A percentile compares a stretch with the other conserved stretches of the same genome.
Evolutionary conservation across 2,329 filamentous ascomycete genomes (phyloP).

Genomic region (Lecanicillium sp.): DNA sequence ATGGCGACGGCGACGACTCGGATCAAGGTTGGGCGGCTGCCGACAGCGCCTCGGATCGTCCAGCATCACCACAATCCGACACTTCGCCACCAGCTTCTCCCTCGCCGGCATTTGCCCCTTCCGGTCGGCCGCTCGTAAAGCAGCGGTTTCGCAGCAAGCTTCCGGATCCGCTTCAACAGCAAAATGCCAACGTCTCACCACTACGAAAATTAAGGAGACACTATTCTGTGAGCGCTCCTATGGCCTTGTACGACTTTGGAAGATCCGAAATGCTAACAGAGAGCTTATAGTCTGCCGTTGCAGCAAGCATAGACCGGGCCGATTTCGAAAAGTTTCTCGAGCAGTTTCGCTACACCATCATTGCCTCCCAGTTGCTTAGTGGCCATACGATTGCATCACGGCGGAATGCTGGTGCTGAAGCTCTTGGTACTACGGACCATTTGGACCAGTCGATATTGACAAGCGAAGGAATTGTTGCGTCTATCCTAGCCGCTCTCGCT

Average conservation of each 20-base stretch:
- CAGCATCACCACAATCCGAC: constrained; percentile 26
- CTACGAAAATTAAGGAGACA: constrained; percentile 38
- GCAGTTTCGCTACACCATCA: constrained; percentile 86
- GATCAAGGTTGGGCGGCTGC: constrained; percentile 37
- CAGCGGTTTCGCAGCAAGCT: constrained; percentile 43
- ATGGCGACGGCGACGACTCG: constrained; percentile 39
- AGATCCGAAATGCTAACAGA: background rate
- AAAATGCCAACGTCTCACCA: constrained; percentile 25
- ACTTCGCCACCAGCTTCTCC: constrained; percentile 40
- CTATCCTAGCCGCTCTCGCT: constrained; percentile 43
- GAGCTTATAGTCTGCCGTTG: constrained; percentile 52
- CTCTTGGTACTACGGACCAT: constrained; percentile 8
- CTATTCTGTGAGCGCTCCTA: constrained; percentile 38
- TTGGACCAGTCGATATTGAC: constrained; percentile 25
- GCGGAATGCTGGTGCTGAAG: constrained; percentile 16
- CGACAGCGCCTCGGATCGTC: constrained; percentile 24
- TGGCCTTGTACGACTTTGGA: background rate
- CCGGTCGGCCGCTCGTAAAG: constrained; percentile 45
- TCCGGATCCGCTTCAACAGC: constrained; percentile 30
- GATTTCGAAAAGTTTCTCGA: constrained; percentile 84
- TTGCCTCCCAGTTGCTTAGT: constrained; percentile 81
- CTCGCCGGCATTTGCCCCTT: constrained; percentile 42
- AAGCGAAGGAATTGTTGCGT: constrained; percentile 41
- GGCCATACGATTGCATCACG: constrained; percentile 48
- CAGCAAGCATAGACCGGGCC: constrained; percentile 62